A percentile compares a stretch with the other conserved stretches of the same genome.
These are phyloP conservation scores for Scytalidium sp. DNA, from an alignment of 2,329 filamentous ascomycete species.

Conservation along the genomic window DNA sequence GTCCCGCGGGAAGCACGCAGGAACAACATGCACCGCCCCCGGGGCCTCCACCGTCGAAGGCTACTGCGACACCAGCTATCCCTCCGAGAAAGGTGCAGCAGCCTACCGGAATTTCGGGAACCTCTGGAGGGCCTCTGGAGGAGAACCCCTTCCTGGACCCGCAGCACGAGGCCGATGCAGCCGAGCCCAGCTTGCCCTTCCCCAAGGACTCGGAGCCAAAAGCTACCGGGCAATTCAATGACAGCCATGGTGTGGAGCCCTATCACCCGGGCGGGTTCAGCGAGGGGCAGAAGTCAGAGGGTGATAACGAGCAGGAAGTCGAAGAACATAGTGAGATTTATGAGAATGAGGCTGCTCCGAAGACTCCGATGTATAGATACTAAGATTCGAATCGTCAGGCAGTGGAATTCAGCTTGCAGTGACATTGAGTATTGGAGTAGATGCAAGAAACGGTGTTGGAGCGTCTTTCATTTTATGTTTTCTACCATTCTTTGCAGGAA, in stretches of 20 bases:
- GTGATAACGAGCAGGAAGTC: not conserved
- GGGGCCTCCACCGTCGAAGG: constrained; percentile 10
- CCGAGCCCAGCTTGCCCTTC: constrained; percentile 12
- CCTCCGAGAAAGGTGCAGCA: constrained; percentile 1
- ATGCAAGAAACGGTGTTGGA: too few species aligned
- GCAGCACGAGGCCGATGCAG: not conserved
- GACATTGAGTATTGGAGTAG: too few species aligned
- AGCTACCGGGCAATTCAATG: constrained; percentile 24
- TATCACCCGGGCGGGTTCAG: constrained; percentile 31
- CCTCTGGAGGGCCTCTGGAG: constrained; percentile 12
- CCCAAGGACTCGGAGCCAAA: constrained; percentile 18
- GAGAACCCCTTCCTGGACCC: constrained; percentile 8
- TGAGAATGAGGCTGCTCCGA: constrained; percentile 10
- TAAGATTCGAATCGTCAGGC: not conserved
- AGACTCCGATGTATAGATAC: constrained; percentile 20
- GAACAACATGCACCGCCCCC: constrained; percentile 10
- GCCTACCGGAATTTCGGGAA: not conserved
- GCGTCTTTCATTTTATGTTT: too few species aligned
- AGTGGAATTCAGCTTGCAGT: too few species aligned
- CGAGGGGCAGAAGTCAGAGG: constrained; percentile 20
- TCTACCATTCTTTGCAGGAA: too few species aligned
- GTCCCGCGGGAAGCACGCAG: constrained; percentile 12
- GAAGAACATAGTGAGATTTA: constrained; percentile 4
- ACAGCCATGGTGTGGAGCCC: constrained; percentile 26
- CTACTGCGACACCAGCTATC: constrained; percentile 12